These are phyloP conservation scores for Cyberlindnera nakhonratchasimensis DNA, from an alignment of 805 yeast species.

Conservation along the genomic window DNA sequence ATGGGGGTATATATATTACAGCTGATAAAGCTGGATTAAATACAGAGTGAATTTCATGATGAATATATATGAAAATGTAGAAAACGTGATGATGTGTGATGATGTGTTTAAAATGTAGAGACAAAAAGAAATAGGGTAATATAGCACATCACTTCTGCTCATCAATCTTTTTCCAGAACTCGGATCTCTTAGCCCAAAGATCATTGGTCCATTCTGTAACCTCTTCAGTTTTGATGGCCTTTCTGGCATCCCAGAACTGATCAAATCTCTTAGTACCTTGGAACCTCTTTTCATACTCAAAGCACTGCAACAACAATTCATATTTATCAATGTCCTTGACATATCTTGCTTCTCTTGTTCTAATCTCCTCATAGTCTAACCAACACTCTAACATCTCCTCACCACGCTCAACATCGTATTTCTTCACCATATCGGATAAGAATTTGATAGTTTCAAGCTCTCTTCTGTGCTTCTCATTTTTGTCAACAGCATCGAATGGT, in stretches of 20 bases:
- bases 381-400: constrained; percentile 66
- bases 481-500: constrained; percentile 69
- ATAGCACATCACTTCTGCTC: constrained; percentile 16
- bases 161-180: constrained; percentile 33
- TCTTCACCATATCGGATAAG: constrained; percentile 53
- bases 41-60: neutral
- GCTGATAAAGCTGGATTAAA: neutral
- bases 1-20: constrained; percentile 7
- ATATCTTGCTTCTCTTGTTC: constrained; percentile 77
- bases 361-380: constrained; percentile 85
- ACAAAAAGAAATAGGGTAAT: neutral
- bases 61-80: neutral
- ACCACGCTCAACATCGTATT: constrained; percentile 64
- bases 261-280: constrained; percentile 55
- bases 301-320: constrained; percentile 78
- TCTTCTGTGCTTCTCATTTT: constrained; percentile 79
- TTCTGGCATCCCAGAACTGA: constrained; percentile 65
- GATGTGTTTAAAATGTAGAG: neutral
- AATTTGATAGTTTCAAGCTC: constrained; percentile 72
- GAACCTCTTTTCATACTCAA: constrained; percentile 73
- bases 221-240: constrained; percentile 65
- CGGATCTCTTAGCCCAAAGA: constrained; percentile 43
- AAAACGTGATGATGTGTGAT: neutral
- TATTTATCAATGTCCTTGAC: constrained; percentile 94
- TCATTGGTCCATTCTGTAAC: constrained; percentile 67